Evolutionary conservation across 345 rosid genomes (phyloP).

Genomic region (Salix caprea): DNA sequence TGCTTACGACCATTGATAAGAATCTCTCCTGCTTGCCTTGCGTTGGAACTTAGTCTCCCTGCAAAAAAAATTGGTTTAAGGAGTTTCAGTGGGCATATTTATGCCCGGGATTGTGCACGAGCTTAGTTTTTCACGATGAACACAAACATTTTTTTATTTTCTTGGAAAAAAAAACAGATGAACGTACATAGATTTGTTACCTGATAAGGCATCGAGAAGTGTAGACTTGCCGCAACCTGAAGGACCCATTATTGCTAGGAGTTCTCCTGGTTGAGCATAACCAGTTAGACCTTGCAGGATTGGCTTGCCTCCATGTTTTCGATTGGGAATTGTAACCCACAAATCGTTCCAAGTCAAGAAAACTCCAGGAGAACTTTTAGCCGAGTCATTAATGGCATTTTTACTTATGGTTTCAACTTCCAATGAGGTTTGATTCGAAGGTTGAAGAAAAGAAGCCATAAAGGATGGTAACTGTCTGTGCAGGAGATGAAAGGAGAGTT

Average conservation of each 20-base stretch:
- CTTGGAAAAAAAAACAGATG: no score
- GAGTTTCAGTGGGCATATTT: no score
- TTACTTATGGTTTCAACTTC: no score
- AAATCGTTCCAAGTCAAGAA: constrained; percentile 24
- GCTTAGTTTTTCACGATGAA: no score
- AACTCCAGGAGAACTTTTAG: constrained; percentile 1
- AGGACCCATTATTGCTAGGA: constrained; percentile 29
- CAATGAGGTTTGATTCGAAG: no score
- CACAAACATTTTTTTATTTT: no score
- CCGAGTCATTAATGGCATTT: no score
- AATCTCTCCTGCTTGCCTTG: constrained; percentile 15
- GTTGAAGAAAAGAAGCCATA: no score
- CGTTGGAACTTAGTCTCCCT: constrained; percentile 16
- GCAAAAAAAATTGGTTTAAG: background rate
- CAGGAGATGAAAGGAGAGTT: no score
- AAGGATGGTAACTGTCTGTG: no score
- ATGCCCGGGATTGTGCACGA: no score
- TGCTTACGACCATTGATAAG: constrained; percentile 20
- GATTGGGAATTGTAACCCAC: constrained; percentile 10
- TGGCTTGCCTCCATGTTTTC: background rate
- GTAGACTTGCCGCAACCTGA: constrained; percentile 29
- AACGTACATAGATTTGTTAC: background rate
- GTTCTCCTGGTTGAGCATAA: constrained; percentile 23
- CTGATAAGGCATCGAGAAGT: constrained; percentile 26
- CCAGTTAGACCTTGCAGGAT: constrained; percentile 25